phyloP scores from a whole-genome alignment of 2,329 filamentous ascomycete species.

The Geosmithia morbida region DNA sequence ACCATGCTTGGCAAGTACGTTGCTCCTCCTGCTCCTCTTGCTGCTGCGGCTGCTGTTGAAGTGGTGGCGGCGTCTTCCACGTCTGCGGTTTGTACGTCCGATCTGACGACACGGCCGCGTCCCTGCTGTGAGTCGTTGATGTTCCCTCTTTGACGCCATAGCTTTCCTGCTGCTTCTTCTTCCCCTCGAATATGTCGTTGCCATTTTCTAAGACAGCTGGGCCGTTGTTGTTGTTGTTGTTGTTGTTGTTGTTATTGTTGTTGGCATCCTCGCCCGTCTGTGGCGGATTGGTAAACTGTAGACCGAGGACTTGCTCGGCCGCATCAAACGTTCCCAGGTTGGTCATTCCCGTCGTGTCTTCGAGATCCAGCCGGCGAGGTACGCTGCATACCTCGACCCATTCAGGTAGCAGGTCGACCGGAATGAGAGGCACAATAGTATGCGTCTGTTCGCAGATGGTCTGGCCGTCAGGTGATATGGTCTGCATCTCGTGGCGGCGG shows the following conservation, averaged over 20 bases:
- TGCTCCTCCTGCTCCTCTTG: constrained; percentile 1
- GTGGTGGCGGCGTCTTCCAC: too few species aligned
- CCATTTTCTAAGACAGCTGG: too few species aligned
- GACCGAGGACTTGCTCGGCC: neutral
- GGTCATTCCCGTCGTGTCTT: constrained; percentile 21
- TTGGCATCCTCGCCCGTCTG: neutral
- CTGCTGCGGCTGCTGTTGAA: constrained; percentile 2
- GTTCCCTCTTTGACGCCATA: too few species aligned
- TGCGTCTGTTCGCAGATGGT: constrained; percentile 3
- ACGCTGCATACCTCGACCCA: constrained; percentile 27
- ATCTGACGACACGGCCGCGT: too few species aligned
- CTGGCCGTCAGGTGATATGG: constrained; percentile 10
- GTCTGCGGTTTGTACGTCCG: too few species aligned
- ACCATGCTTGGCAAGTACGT: constrained; percentile 30
- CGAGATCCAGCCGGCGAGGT: constrained; percentile 22
- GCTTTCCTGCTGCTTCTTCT: too few species aligned
- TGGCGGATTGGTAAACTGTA: neutral
- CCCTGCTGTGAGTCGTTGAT: too few species aligned
- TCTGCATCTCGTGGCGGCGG: constrained; percentile 11
- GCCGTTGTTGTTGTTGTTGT: neutral
- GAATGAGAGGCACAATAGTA: constrained; percentile 34
- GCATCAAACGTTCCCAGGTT: constrained; percentile 17
- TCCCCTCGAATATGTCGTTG: too few species aligned
- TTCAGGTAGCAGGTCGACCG: constrained; percentile 33
- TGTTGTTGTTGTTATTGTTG: neutral